Evolutionary conservation across 352 stramenopile genomes (phyloP), one percentile per base, ranked within the genome.

Genomic region (Phytophthora lateralis): DNA sequence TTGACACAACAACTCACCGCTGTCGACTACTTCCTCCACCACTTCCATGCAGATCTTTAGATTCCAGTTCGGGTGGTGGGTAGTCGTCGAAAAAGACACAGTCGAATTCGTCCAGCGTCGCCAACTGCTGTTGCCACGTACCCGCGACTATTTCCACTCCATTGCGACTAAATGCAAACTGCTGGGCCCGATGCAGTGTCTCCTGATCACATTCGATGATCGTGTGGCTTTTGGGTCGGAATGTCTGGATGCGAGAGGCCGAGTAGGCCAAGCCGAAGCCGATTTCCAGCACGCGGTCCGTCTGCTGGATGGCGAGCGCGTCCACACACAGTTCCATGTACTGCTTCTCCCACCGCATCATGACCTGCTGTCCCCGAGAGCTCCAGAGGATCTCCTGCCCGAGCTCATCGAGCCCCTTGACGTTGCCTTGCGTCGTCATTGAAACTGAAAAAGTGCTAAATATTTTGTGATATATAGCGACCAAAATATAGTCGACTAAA

Each of bases 1-100:
- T 44, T 17, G 38, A 5, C 32, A 7, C 6, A 15, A 1, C 26
- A 27, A 60, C 57, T 52, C 20, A 73, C 60, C 60, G 61, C 20
- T 46, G 50, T 20, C 44, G 15, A 63, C 17, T n/a, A 14, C 39
- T 11, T 50, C 20, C 37, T 44, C 41, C 5, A 26, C 18, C 15
- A 21, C 8, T 24, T 30, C 14, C 4, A 58, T 2, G 12, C 34
- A 29, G 5, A 2, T 49, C 17, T 7, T 11, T 8, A 6, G 30
- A 14, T 58, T 69, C 58, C 20, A 88, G 65, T 60, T 91, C 82
- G 0, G 82, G 80, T 26, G 90, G 62, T 37, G 85, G 82, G 38
- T 89, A 93, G 60, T 93, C 85, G 60, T 93, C 85, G 55, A 93
- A 93, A 60, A 92, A 93, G 24, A 92, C 71, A 59, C 85, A 92